Evolutionary conservation across 1,139 yeast genomes (phyloP).

Genomic region (Maudiozyma humilis): DNA sequence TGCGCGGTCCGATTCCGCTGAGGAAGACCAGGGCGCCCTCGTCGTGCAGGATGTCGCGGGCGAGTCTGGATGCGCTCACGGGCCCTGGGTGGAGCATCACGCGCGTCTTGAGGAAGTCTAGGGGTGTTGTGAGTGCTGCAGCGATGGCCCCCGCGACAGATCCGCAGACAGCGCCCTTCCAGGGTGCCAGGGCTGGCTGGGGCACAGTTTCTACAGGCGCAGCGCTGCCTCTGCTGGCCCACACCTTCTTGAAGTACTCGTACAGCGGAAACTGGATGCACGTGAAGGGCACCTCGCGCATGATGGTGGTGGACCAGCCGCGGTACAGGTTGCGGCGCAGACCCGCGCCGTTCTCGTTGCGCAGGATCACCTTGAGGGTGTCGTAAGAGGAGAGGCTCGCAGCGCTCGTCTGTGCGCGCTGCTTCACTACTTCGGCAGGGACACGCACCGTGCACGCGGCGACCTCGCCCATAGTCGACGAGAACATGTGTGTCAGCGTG

Average conservation of each 20-base stretch:
- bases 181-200: constrained; percentile 38
- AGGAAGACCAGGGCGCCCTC: constrained; percentile 66
- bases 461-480: constrained; percentile 85
- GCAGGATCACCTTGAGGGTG: constrained; percentile 53
- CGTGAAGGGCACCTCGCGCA: constrained; percentile 94
- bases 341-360: constrained; percentile 68
- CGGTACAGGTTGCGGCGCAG: constrained; percentile 69
- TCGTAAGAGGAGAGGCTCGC: constrained; percentile 48
- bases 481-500: constrained; percentile 61
- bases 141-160: constrained; percentile 92
- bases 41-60: constrained; percentile 43
- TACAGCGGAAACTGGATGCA: constrained; percentile 90
- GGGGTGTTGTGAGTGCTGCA: constrained; percentile 88
- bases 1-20: constrained; percentile 86
- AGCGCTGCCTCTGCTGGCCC: constrained; percentile 32
- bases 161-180: constrained; percentile 89
- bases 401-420: constrained; percentile 71
- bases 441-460: constrained; percentile 92
- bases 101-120: constrained; percentile 87
- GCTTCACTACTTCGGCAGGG: constrained; percentile 94
- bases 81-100: constrained; percentile 64
- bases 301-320: constrained; percentile 86
- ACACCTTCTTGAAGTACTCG: constrained; percentile 61
- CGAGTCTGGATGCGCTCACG: constrained; percentile 40
- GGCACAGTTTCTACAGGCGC: constrained; percentile 29